These are phyloP conservation scores for Geotrichum reessii DNA, from an alignment of 1,139 yeast genomes.

Conservation along the genomic window DNA sequence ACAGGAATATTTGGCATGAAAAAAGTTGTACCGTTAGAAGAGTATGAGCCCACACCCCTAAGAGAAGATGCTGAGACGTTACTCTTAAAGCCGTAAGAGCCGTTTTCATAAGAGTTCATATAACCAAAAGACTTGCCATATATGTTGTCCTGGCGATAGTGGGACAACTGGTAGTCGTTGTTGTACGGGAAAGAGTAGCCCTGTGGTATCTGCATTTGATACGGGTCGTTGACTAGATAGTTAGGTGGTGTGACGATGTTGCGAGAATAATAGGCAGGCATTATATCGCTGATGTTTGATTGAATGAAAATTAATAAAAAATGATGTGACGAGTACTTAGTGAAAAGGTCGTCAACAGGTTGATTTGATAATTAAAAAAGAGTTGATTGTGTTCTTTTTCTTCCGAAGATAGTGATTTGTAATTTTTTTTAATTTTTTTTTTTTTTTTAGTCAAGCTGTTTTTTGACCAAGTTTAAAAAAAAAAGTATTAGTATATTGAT, in stretches of 20 bases:
- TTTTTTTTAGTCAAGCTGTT: background rate
- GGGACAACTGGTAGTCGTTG: slow-evolving; percentile 17
- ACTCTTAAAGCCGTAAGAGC: slow-evolving; percentile 17
- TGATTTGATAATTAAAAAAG: background rate
- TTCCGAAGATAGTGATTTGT: background rate
- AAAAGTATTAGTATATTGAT: background rate
- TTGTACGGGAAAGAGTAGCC: slow-evolving; percentile 9
- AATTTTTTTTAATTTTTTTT: background rate
- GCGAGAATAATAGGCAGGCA: slow-evolving; percentile 28
- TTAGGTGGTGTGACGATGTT: slow-evolving; percentile 27
- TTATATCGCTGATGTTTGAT: slow-evolving; percentile 8
- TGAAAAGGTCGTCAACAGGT: slow-evolving; percentile 27
- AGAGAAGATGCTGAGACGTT: slow-evolving; percentile 8
- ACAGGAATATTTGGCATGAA: slow-evolving; percentile 26
- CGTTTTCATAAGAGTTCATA: slow-evolving; percentile 9
- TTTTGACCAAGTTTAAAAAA: background rate
- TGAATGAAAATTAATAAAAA: background rate
- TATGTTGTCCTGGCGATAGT: slow-evolving; percentile 10
- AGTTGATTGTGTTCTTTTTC: background rate
- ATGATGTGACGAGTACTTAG: slow-evolving; percentile 24
- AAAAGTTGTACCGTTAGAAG: slow-evolving; percentile 28
- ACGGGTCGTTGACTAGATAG: slow-evolving; percentile 18
- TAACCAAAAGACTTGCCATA: slow-evolving; percentile 8
- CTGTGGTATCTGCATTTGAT: slow-evolving; percentile 9
- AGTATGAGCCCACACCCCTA: slow-evolving; percentile 20